A percentile compares a stretch with the other conserved stretches of the same genome.
Conservation (phyloP, 2,329 filamentous ascomycete species). For the Ophiosphaerella narmari region DNA sequence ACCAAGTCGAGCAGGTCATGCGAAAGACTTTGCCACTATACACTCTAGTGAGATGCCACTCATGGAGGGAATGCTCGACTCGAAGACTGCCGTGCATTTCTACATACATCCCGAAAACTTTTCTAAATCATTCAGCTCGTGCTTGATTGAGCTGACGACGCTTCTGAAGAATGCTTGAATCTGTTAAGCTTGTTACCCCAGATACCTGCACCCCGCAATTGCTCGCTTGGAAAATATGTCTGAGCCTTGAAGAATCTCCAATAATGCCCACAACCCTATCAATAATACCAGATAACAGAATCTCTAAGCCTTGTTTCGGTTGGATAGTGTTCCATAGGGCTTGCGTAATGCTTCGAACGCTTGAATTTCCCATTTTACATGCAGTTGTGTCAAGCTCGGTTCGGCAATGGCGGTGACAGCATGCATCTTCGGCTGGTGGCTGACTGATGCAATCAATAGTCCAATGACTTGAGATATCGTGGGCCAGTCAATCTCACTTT, state of each 20-base stretch:
- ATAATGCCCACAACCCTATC: background rate
- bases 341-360: slow-evolving; percentile 9
- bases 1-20: background rate
- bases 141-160: slow-evolving; percentile 33
- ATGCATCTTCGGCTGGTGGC: background rate
- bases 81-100: background rate
- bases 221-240: slow-evolving; percentile 9
- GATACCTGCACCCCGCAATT: slow-evolving; percentile 26
- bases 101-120: background rate
- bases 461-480: too few relatives aligned
- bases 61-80: too few relatives aligned
- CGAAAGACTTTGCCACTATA: background rate
- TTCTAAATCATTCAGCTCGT: background rate
- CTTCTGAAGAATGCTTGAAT: slow-evolving; percentile 11
- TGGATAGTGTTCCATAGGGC: slow-evolving; percentile 5
- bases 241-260: slow-evolving; percentile 4
- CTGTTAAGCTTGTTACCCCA: slow-evolving; percentile 20
- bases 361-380: background rate
- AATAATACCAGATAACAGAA: background rate
- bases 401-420: slow-evolving; percentile 1
- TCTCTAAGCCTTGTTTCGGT: background rate
- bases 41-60: background rate
- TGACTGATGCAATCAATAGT: too few relatives aligned
- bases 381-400: background rate
- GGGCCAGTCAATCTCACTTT: too few relatives aligned